Conservation (phyloP, 768 basidiomycete species). For the Calocera viscosa region DNA sequence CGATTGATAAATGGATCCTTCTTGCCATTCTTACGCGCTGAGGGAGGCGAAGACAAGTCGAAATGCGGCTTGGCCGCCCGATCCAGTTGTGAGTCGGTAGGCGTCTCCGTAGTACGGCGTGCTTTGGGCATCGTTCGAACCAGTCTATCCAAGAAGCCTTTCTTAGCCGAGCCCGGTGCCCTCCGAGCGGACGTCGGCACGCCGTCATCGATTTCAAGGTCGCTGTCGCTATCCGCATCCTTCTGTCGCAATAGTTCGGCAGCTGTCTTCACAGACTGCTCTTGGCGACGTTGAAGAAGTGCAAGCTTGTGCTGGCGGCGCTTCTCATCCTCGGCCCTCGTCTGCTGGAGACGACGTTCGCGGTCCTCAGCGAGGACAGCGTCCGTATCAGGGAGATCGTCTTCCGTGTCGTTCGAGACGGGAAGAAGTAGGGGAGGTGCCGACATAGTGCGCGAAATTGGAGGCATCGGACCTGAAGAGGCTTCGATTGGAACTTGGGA, state of each 20-base stretch:
- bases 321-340: background rate
- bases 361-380: background rate
- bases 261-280: background rate
- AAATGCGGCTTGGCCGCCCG: conserved; percentile 1
- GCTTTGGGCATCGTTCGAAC: background rate
- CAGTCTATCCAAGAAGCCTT: background rate
- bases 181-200: background rate
- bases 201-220: background rate
- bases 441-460: background rate
- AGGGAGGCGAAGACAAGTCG: background rate
- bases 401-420: background rate
- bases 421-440: background rate
- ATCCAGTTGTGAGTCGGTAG: background rate
- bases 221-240: background rate
- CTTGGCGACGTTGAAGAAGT: background rate
- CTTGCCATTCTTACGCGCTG: conserved; percentile 2
- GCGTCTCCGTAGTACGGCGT: background rate
- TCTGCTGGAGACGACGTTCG: background rate
- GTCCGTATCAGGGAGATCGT: background rate
- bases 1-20: background rate
- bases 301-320: background rate
- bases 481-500: background rate
- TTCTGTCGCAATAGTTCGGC: background rate
- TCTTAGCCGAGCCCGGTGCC: background rate
- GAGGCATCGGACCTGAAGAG: background rate